Conservation (phyloP, 2,329 filamentous ascomycete genomes). For the Keithomyces neogunnii region DNA sequence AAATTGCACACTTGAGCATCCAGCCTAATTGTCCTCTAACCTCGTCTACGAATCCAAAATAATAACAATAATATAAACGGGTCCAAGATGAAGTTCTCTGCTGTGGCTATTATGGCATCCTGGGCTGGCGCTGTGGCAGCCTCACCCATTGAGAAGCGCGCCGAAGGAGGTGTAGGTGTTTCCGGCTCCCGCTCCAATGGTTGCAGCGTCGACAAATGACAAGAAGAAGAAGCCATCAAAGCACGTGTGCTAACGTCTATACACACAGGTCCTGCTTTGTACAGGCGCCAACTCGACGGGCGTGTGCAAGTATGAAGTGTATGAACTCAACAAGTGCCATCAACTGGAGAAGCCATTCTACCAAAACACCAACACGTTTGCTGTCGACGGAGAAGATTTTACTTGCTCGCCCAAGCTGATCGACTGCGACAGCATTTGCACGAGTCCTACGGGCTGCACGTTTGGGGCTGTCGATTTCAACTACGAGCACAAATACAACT, state of each 20-base stretch:
- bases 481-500: conserved; percentile 38
- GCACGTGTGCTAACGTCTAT: neutral
- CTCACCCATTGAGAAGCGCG: conserved; percentile 29
- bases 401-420: conserved; percentile 36
- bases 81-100: conserved; percentile 21
- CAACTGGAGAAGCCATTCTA: conserved; percentile 32
- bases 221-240: too few relatives aligned
- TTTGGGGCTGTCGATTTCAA: conserved; percentile 37
- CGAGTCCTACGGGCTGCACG: conserved; percentile 43
- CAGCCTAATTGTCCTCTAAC: neutral
- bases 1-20: too few relatives aligned
- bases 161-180: conserved; percentile 37
- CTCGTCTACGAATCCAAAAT: neutral
- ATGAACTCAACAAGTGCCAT: conserved; percentile 35
- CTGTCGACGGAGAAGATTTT: conserved; percentile 40
- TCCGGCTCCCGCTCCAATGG: neutral
- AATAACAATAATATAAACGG: neutral
- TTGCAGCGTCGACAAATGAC: too few relatives aligned
- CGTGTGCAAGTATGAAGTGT: conserved; percentile 33
- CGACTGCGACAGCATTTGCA: conserved; percentile 36
- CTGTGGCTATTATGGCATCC: conserved; percentile 12
- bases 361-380: conserved; percentile 39
- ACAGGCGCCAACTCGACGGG: conserved; percentile 41
- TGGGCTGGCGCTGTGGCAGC: conserved; percentile 16
- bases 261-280: conserved; percentile 39